Evolutionary conservation across 2,329 filamentous ascomycete genomes (phyloP), one percentile per base, ranked within the genome.

Genomic region (Verticillium albo-atrum): DNA sequence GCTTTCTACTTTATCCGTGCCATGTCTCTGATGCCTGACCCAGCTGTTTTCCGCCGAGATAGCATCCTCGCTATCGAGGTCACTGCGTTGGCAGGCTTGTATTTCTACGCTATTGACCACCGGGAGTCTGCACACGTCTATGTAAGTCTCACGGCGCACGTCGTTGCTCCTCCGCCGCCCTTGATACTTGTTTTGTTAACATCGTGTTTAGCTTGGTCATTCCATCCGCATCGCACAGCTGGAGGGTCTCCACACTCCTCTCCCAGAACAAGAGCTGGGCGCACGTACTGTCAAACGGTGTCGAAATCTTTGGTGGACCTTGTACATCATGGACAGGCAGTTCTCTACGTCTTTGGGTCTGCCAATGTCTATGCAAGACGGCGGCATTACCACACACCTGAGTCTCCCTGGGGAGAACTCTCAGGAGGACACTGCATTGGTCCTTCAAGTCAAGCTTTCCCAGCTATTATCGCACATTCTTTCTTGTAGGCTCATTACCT

Each of bases 291-390:
- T 64, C 2, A 68, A 71, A 15, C 55, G 65, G 1, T 66, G 61
- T 7, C 60, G 69, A 25, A 65, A 50, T 14, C 42, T 71, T 4
- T 71, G 68, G 68, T 71, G 69, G 69, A 70, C 69, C 6, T 65
- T 62, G 2, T 71, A 68, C 27, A 70, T 70, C 64, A 57, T 70
- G n/a, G 69, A 71, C 20, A 61, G 68, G 68, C 70, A 62, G 7
- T 50, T 50, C 42, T 50, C 42, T 7, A 50, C 42, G 42, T 76
- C 74, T 0, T 9, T 77, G 0, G 74, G 75, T 1, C 58, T 75
- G 5, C 75, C 74, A 0, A 74, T 75, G 68, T 70, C 68, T 1
- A 71, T 69, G 0, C 69, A 71, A n/a, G 74, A 77, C 47, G 66
- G 66, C 55, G 74, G 77, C n/a, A 76, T 77, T 17, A 72, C 70